Percentiles rank a stretch among this genome's conserved stretches.
Conservation (phyloP, 345 rosid genomes). For the Acer negundo region DNA sequence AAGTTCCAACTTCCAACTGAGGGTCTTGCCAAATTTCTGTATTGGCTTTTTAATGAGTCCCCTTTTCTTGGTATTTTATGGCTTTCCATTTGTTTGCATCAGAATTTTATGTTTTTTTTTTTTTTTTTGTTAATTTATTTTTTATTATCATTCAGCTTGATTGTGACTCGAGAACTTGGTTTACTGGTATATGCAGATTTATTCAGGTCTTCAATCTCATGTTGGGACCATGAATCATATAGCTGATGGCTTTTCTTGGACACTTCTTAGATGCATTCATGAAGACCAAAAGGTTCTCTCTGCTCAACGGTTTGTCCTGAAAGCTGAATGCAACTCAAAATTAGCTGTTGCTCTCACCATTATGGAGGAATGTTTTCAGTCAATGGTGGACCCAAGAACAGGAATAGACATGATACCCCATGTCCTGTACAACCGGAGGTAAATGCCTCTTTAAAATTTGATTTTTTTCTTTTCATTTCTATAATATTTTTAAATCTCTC, state of each 20-base stretch:
- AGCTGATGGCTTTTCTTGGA: slow-evolving; percentile 73
- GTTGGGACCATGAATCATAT: slow-evolving; percentile 60
- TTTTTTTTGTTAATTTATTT: not conserved
- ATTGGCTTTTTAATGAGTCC: not conserved
- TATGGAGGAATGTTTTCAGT: slow-evolving; percentile 92
- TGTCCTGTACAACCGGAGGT: slow-evolving; percentile 90
- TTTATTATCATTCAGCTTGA: not conserved
- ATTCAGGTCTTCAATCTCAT: slow-evolving; percentile 69
- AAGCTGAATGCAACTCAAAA: slow-evolving; percentile 95
- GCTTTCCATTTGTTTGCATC: slow-evolving; percentile 1
- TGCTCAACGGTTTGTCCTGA: slow-evolving; percentile 67
- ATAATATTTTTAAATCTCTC: not conserved
- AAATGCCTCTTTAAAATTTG: slow-evolving; percentile 16
- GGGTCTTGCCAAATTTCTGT: not conserved
- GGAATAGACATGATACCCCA: slow-evolving; percentile 96
- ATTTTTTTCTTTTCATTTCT: not conserved
- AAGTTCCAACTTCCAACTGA: not conserved
- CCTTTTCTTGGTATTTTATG: not conserved
- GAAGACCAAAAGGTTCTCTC: slow-evolving; percentile 83
- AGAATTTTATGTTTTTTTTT: not conserved
- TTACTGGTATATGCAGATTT: slow-evolving; percentile 48
- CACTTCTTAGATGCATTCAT: slow-evolving; percentile 74
- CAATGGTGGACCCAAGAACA: slow-evolving; percentile 94
- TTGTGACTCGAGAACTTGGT: slow-evolving; percentile 22
- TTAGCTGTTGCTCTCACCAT: slow-evolving; percentile 87